phyloP scores from a whole-genome alignment of 768 basidiomycete species.

The Lactarius indigo region DNA sequence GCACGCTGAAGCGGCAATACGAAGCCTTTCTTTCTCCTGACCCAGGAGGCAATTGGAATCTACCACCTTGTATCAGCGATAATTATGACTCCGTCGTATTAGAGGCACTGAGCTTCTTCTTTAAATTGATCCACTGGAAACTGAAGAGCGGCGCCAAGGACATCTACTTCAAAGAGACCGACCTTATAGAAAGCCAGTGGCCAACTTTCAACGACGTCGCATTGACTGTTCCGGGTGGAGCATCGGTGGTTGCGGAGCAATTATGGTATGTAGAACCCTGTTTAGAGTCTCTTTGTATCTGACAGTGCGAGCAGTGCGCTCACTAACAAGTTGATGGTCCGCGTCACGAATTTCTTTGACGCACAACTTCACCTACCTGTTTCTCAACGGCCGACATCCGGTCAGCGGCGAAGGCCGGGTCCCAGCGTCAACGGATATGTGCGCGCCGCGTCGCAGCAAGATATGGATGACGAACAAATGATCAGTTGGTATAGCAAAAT shows the following conservation, averaged over 20 bases:
- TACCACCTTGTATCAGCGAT: conserved; percentile 83
- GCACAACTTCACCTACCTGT: conserved; percentile 81
- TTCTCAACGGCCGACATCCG: conserved; percentile 30
- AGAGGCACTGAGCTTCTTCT: conserved; percentile 84
- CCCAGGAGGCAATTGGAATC: conserved; percentile 79
- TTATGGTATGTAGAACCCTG: conserved; percentile 62
- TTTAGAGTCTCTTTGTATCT: conserved; percentile 1
- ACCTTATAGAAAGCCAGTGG: conserved; percentile 96
- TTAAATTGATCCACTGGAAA: conserved; percentile 93
- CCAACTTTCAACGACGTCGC: conserved; percentile 92
- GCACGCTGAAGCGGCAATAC: conserved; percentile 93
- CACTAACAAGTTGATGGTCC: conserved; percentile 88
- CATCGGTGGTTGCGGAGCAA: conserved; percentile 89
- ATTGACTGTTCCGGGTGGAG: conserved; percentile 81
- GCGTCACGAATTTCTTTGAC: conserved; percentile 92
- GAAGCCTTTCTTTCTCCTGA: conserved; percentile 88
- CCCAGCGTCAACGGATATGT: conserved; percentile 21
- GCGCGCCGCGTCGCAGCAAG: conserved; percentile 36
- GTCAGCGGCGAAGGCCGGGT: conserved; percentile 28
- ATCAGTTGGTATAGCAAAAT: conserved; percentile 90
- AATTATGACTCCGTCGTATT: conserved; percentile 90
- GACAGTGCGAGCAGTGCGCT: conserved; percentile 55
- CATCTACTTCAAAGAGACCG: conserved; percentile 96
- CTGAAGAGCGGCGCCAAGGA: conserved; percentile 88
- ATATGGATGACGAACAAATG: conserved; percentile 80